Evolutionary conservation across 768 basidiomycete species (phyloP).

Genomic region (Trametes cubensis): DNA sequence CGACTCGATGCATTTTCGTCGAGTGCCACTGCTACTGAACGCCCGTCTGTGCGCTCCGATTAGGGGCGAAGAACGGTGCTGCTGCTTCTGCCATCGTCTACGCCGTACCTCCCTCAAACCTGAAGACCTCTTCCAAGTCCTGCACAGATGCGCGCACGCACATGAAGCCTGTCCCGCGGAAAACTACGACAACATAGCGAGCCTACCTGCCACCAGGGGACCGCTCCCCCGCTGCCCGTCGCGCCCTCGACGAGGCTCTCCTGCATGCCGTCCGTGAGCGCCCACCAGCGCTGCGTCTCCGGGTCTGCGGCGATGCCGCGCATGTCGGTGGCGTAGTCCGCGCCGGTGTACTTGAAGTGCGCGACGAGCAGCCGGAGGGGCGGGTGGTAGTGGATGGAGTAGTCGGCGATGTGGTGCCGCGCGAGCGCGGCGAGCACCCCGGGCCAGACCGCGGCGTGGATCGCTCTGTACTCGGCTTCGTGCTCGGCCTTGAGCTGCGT

Average conservation of each 20-base stretch:
- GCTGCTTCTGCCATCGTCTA: background rate
- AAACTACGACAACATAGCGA: background rate
- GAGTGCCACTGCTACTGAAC: too few relatives aligned
- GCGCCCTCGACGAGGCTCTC: slow-evolving; percentile 73
- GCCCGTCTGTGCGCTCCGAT: too few relatives aligned
- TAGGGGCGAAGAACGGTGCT: too few relatives aligned
- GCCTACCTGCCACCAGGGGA: slow-evolving; percentile 71
- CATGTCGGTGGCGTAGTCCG: slow-evolving; percentile 71
- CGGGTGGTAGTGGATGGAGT: slow-evolving; percentile 73
- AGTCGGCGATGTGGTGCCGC: slow-evolving; percentile 68
- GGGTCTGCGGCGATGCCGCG: slow-evolving; percentile 59
- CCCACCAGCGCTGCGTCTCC: slow-evolving; percentile 79
- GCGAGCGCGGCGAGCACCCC: slow-evolving; percentile 64
- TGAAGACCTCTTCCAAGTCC: slow-evolving; percentile 64
- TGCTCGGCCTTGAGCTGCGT: slow-evolving; percentile 56
- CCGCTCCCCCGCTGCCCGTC: slow-evolving; percentile 63
- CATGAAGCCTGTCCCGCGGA: background rate
- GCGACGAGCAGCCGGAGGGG: slow-evolving; percentile 70
- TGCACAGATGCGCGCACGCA: slow-evolving; percentile 1
- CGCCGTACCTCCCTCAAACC: slow-evolving; percentile 55
- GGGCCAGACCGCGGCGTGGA: slow-evolving; percentile 71
- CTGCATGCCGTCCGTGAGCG: slow-evolving; percentile 76
- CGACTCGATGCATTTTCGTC: background rate
- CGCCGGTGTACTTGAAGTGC: slow-evolving; percentile 75
- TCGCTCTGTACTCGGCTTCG: slow-evolving; percentile 53